Base-by-base conservation (phyloP, 2,329 filamentous ascomycete species). In the Diplodia corticola region DNA sequence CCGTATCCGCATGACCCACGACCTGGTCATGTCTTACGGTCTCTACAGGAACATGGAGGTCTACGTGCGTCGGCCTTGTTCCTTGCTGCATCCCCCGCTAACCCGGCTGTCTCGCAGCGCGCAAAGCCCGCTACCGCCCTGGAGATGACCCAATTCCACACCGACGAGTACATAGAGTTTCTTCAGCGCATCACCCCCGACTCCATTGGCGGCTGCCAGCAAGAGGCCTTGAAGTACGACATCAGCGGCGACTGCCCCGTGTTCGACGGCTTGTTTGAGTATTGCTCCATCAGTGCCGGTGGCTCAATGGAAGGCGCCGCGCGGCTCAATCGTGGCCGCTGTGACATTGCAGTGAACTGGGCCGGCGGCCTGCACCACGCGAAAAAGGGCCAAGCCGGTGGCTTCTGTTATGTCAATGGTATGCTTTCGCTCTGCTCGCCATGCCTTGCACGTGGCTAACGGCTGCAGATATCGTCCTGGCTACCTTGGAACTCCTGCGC, bases 21-120 rank as follows among this genome's bases (percentile, higher is more conserved):
- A 95, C 73, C 86, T 99, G 51, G 92, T 99, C 70, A 90, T 96
- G 76, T 91, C 93, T 1, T 98, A 98, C 77, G 95, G 95, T 71
- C 92, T 99, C 86, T 93, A 96, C 73, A 91, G 94, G 73, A 93
- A 92, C 68, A 98, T 99, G 95, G 93, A 98, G 79, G 90, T 94
- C 70, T 97, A 96, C 85, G 92, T 63, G 87, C 93, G 30, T 88
- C 86, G 89, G 17, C 48, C 22, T 50, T 13, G 94, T 94, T 37
- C 48, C 84, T 84, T 63, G 93, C 97, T 74, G 98, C 54, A 30
- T 35, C 12, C 26, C n/a, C 73, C 85, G 53, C 60, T 63, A 40
- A 65, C 20, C 28, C 30, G 9, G 9, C 46, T 53, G 66, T 64
- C 72, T 69, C 37, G 30, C 71, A 79, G 77, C 77, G 77, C 69